Base-by-base conservation (phyloP, 495 filamentous ascomycete genomes). In the Platismatia glauca region DNA sequence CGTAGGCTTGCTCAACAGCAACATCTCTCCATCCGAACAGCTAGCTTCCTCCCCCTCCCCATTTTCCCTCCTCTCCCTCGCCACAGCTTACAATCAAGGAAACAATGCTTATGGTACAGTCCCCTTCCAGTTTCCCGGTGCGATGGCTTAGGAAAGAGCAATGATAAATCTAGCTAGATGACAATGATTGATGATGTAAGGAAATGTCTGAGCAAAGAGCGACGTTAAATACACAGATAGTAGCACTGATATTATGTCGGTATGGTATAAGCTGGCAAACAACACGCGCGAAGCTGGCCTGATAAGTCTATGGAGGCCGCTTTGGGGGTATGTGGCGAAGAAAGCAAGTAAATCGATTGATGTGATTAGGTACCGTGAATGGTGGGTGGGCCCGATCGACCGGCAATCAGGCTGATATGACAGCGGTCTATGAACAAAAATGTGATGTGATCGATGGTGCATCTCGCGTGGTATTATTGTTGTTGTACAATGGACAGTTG, bases 311-410 rank as follows among this genome's bases (percentile, higher is more conserved):
- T 63, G 55, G 22, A 55, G 61, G 55, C 61, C 61, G 61, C 61
- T 63, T 62, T 34, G 39, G 60, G 61, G 61, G 61, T 63, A 58
- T 63, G 61, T 63, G 55, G 61, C 61, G 55, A 63, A 57, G 61
- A 63, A 58, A 63, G 55, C 55, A 57, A 31, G 35, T 58, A 63
- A 56, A n/a, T n/a, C n/a, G 60, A 56, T 6, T 61, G 38, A 57
- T 44, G n/a, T 31, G 50, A 31, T 63, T 37, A 58, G 13, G 4
- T 39, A 39, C 55, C 61, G 55, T 58, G 20, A 9, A 34, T 22
- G 61, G 31, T 35, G 41, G 55, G 35, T 44, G 29, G 34, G 55
- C 61, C 61, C 58, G 44, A 16, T 58, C 58, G 39, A 33, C 61
- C 61, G 58, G 61, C 61, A 63, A 58, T n/a, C 43, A 58, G 61